phyloP scores from a whole-genome alignment of 768 basidiomycete genomes.

The Candolleomyces eurysporus region DNA sequence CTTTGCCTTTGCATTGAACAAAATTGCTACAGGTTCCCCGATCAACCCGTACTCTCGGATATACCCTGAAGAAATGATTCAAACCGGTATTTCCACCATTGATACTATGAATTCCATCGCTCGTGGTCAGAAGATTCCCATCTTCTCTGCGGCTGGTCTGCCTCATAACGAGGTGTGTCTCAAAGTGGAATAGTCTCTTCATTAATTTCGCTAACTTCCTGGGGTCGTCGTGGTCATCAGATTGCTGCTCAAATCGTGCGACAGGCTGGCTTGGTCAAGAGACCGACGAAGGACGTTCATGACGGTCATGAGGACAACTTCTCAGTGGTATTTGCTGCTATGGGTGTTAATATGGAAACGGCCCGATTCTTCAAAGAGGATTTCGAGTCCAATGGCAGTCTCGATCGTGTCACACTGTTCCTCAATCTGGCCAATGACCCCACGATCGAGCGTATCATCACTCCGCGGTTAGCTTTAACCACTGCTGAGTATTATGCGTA shows the following conservation, averaged over 20 bases:
- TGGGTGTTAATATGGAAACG: slow-evolving; percentile 99
- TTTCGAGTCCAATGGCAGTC: slow-evolving; percentile 97
- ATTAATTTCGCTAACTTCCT: slow-evolving; percentile 3
- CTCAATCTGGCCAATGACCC: slow-evolving; percentile 98
- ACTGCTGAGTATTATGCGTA: slow-evolving; percentile 99
- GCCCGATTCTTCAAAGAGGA: slow-evolving; percentile 99
- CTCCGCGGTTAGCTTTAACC: slow-evolving; percentile 94
- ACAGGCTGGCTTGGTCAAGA: slow-evolving; percentile 95
- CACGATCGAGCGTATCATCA: slow-evolving; percentile 99
- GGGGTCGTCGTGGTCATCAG: slow-evolving; percentile 35
- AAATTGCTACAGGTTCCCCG: slow-evolving; percentile 70
- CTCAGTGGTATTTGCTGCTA: slow-evolving; percentile 98
- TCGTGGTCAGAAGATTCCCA: slow-evolving; percentile 99
- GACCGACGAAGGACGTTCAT: slow-evolving; percentile 95
- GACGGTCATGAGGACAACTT: slow-evolving; percentile 99
- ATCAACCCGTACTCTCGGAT: slow-evolving; percentile 98
- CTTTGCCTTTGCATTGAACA: not conserved
- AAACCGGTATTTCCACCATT: slow-evolving; percentile 99
- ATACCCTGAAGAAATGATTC: slow-evolving; percentile 99
- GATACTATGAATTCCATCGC: slow-evolving; percentile 99
- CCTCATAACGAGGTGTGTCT: slow-evolving; percentile 91
- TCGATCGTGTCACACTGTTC: slow-evolving; percentile 97
- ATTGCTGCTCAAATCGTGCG: slow-evolving; percentile 99
- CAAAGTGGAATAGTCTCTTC: not conserved
- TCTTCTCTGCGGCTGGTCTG: slow-evolving; percentile 97